Evolutionary conservation across 1,139 yeast species (phyloP), one percentile per base, ranked within the genome.

Genomic region (Yamadazyma membranifaciens): DNA sequence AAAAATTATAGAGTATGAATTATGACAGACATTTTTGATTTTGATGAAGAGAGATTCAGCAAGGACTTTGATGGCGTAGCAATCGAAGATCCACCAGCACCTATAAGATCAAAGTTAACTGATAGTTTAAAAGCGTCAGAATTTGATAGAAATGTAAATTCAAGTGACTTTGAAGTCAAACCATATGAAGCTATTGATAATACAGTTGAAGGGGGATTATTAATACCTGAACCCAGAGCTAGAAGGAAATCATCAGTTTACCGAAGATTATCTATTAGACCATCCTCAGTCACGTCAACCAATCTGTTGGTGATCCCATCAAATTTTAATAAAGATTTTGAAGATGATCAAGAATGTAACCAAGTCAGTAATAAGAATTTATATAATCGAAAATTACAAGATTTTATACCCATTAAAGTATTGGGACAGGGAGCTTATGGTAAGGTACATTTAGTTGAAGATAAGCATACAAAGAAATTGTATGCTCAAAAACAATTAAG

Each of bases 341-440:
- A 46, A 25, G 54, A 50, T 11, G 43, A 42, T 12, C 45, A 43
- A 17, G 31, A 13, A 11, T 12, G 5, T n/a, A 26, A 36, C 10
- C 17, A 12, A 24, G 12, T 36, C 4, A 25, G 30, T 3, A 15
- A 36, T 7, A 33, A 32, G 4, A 30, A 31, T 14, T 27, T 12
- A 9, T 37, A 37, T 28, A 44, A 43, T 33, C 39, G 55, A 16
- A 39, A 32, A 1, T 46, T 40, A 22, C 17, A 41, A 5, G 73
- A 67, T 45, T 68, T 68, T 45, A 57, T 51, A 34, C 73, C 73
- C 3, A 48, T 68, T 16, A 65, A 63, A 41, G 74, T 68, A 1
- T 56, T 68, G 44, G 74, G 74, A 13, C 66, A 67, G 45, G 74
- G 74, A 2, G 71, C 73, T 6, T 68, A 67, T 47, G 74, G 74